phyloP scores from a whole-genome alignment of 2,329 filamentous ascomycete species.

The Sclerotinia borealis region DNA sequence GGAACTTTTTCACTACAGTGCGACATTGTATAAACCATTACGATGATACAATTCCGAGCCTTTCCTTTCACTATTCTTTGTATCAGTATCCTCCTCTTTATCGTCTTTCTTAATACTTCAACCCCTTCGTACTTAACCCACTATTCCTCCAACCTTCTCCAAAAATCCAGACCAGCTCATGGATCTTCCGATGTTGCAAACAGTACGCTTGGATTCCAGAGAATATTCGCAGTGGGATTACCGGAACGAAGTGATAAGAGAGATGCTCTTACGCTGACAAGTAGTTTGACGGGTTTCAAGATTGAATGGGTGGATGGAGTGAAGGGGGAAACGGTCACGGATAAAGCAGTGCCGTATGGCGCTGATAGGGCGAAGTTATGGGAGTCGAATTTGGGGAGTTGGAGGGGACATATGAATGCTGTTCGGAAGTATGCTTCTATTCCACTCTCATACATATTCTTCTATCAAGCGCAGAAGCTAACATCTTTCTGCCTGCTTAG shows the following conservation, averaged over 20 bases:
- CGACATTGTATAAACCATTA: not conserved
- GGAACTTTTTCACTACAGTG: not conserved
- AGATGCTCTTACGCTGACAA: constrained; percentile 41
- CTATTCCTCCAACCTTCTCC: not conserved
- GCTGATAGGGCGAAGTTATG: constrained; percentile 7
- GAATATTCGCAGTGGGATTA: constrained; percentile 42
- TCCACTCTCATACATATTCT: fast-evolving
- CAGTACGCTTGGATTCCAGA: constrained; percentile 33
- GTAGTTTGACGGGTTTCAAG: constrained; percentile 38
- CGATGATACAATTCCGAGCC: constrained; percentile 6
- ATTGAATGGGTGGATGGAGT: constrained; percentile 42
- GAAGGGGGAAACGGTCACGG: constrained; percentile 34
- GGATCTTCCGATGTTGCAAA: not conserved
- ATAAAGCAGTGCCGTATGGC: constrained; percentile 37
- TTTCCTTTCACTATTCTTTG: not conserved
- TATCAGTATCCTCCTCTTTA: not conserved
- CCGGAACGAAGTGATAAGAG: constrained; percentile 44
- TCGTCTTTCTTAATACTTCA: constrained; percentile 8
- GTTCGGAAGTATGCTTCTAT: constrained; percentile 23
- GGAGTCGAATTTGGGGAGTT: constrained; percentile 36
- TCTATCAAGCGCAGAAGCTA: not conserved
- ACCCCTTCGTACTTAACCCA: constrained; percentile 6
- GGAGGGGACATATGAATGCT: constrained; percentile 38
- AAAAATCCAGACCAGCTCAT: not conserved
- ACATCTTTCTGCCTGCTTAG: not conserved